A percentile compares a stretch with the other conserved stretches of the same genome.
phyloP scores from a whole-genome alignment of 805 yeast genomes.

The Starmera quercuum region DNA sequence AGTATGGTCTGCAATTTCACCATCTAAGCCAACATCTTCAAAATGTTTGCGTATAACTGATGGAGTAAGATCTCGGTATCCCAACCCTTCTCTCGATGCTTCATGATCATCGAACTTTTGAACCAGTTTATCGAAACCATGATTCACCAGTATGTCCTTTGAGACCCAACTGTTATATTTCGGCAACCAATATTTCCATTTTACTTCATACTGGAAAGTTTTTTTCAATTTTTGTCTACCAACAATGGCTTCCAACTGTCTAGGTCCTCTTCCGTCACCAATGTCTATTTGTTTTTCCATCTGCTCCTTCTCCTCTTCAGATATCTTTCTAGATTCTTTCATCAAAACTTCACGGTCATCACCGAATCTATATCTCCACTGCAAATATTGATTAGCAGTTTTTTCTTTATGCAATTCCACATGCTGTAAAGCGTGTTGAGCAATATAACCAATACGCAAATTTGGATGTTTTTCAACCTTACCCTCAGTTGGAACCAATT shows the following conservation, averaged over 20 bases:
- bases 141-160: constrained; percentile 68
- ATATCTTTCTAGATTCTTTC: constrained; percentile 86
- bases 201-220: constrained; percentile 92
- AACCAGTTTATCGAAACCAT: constrained; percentile 84
- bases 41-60: constrained; percentile 92
- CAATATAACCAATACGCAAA: constrained; percentile 96
- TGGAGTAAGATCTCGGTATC: constrained; percentile 91
- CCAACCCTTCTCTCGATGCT: constrained; percentile 98
- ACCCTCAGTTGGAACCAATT: constrained; percentile 78
- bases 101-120: constrained; percentile 98
- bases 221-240: constrained; percentile 97
- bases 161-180: constrained; percentile 92
- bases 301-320: constrained; percentile 68
- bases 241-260: constrained; percentile 87
- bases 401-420: constrained; percentile 96
- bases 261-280: constrained; percentile 81
- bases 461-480: constrained; percentile 97
- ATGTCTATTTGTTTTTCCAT: constrained; percentile 74
- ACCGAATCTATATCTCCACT: constrained; percentile 97
- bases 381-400: constrained; percentile 95
- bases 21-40: constrained; percentile 94
- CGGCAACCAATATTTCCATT: constrained; percentile 91
- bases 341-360: constrained; percentile 95
- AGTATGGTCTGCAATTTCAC: constrained; percentile 97
- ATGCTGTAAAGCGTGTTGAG: constrained; percentile 97